phyloP scores from a whole-genome alignment of 2,329 filamentous ascomycete species.

The Lachnellula willkommii region DNA sequence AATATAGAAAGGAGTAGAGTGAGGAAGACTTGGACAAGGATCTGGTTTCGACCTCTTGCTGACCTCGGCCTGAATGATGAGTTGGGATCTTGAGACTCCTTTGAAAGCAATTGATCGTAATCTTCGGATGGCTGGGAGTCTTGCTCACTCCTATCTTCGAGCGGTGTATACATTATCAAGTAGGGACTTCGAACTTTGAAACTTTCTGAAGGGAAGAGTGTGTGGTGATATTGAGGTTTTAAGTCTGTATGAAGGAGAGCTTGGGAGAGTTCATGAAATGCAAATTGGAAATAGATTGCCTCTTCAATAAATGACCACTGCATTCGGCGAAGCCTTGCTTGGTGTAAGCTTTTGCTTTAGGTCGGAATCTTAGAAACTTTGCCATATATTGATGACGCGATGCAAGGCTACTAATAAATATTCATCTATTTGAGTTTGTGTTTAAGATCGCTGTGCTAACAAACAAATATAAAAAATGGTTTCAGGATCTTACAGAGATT shows the following conservation, averaged over 20 bases:
- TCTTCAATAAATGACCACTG: no score
- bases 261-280: background rate
- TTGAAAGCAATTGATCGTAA: constrained; percentile 15
- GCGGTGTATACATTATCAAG: constrained; percentile 12
- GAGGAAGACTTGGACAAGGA: constrained; percentile 8
- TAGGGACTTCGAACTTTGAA: background rate
- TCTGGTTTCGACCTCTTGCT: constrained; percentile 1
- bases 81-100: constrained; percentile 6
- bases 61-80: background rate
- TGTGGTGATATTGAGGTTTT: background rate
- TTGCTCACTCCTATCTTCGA: constrained; percentile 16
- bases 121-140: constrained; percentile 14
- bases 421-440: no score
- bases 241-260: background rate
- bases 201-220: background rate
- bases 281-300: no score
- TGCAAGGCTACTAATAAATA: no score
- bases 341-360: no score
- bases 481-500: no score
- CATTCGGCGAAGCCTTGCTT: no score
- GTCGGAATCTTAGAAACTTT: no score
- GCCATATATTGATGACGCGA: no score
- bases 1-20: constrained; percentile 10
- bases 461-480: no score
- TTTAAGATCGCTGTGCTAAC: no score